Base-by-base conservation (phyloP, 148 eudicot species). In the Mesembryanthemum crystallinum region DNA sequence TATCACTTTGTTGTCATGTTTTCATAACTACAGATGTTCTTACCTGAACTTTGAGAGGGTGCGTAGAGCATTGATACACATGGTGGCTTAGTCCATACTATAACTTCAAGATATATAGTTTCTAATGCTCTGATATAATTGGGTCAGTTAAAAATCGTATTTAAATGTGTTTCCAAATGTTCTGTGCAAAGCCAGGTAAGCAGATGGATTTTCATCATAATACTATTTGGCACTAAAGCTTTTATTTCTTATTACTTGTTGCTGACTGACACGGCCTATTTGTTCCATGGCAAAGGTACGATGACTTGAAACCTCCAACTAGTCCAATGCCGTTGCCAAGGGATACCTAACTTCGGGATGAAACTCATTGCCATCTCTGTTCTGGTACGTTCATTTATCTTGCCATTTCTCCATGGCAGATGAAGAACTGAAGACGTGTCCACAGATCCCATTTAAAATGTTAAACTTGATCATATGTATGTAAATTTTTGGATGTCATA, bases 291-390 rank as follows among this genome's bases (percentile, higher is more conserved):
- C 30, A 73, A 45, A 91, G 97, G 90, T 91, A 91, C 14, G 90
- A 86, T 30, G 93, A 91, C 78, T 58, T 91, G 76, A 91, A 91
- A 85, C 97, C 93, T 59, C 97, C 93, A 35, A 76, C 83, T 74
- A 80, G 90, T 64, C 90, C 93, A 4, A 66, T 47, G 63, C 91
- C 97, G 27, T 76, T 84, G 28, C 78, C 83, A 8, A 83, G 69
- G 72, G 79, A 63, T 23, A 62, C 6, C n/a, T 72, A 54, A 58
- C 20, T 55, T 43, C 64, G 9, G 11, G 25, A 10, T 64, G 49
- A 55, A 64, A 3, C 27, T 66, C 54, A 45, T 18, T 60, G 51
- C 29, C 18, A 9, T 20, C 47, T 47, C 23, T 33, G 39, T 64
- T 49, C 15, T 47, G 39, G 64, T 27, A 21, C 24, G 23, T 7